phyloP scores from a whole-genome alignment of 208 protist genomes.

The Acanthamoeba triangularis region DNA sequence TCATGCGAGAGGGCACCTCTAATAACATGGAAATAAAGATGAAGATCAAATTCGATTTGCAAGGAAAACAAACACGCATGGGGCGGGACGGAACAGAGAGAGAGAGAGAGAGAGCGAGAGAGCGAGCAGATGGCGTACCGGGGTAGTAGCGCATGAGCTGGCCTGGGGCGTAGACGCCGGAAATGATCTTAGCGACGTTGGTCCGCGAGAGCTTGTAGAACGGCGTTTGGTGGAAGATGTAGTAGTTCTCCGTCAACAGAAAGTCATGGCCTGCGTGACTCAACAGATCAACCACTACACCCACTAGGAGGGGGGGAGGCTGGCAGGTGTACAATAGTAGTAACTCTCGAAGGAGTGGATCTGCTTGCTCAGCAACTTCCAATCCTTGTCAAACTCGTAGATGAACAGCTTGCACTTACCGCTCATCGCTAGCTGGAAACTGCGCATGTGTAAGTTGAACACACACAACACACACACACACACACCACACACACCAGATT shows the following conservation, averaged over 20 bases:
- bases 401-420: constrained; percentile 56
- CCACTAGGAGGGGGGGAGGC: background rate
- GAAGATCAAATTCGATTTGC: background rate
- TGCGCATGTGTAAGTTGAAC: background rate
- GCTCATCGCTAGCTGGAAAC: constrained; percentile 16
- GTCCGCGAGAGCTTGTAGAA: constrained; percentile 73
- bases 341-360: constrained; percentile 62
- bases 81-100: background rate
- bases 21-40: background rate
- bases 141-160: constrained; percentile 66
- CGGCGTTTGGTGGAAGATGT: constrained; percentile 81
- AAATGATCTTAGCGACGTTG: constrained; percentile 30
- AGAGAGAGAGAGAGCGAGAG: too few relatives aligned
- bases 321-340: constrained; percentile 40
- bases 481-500: too few relatives aligned
- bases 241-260: constrained; percentile 76
- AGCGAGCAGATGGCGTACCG: background rate
- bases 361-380: constrained; percentile 75
- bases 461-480: too few relatives aligned
- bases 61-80: too few relatives aligned
- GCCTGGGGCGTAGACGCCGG: background rate
- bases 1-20: constrained; percentile 77
- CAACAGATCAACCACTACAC: background rate
- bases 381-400: constrained; percentile 76
- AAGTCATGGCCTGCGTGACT: constrained; percentile 79